Conservation (phyloP, 805 yeast species). For the Pichia pseudocactophila region DNA sequence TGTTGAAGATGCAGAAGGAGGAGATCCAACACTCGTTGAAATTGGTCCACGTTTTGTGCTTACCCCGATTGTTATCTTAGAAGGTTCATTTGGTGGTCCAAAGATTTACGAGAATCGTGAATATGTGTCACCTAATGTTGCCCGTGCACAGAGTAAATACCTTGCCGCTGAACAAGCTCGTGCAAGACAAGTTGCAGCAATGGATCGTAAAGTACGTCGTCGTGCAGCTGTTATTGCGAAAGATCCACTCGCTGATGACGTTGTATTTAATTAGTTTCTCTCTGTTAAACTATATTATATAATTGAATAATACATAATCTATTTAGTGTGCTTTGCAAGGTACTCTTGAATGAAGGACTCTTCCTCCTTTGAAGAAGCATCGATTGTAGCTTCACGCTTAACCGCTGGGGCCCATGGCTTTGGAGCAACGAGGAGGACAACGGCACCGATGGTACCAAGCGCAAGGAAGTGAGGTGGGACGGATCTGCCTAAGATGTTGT, state of each 20-base stretch:
- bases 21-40: slow-evolving; percentile 75
- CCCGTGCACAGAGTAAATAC: slow-evolving; percentile 79
- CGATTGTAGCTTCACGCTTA: slow-evolving; percentile 54
- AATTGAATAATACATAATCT: neutral
- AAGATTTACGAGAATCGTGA: slow-evolving; percentile 95
- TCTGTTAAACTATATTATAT: neutral
- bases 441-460: slow-evolving; percentile 67
- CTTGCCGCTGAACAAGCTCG: slow-evolving; percentile 74
- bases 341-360: slow-evolving; percentile 76
- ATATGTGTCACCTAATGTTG: slow-evolving; percentile 91
- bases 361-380: slow-evolving; percentile 79
- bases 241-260: slow-evolving; percentile 78
- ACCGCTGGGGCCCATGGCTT: slow-evolving; percentile 64
- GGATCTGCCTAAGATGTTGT: slow-evolving; percentile 74
- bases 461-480: slow-evolving; percentile 84
- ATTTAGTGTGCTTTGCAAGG: slow-evolving; percentile 35
- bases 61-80: slow-evolving; percentile 83
- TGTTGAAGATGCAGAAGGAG: slow-evolving; percentile 24
- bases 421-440: slow-evolving; percentile 55
- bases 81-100: slow-evolving; percentile 97
- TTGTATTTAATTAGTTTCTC: slow-evolving; percentile 48
- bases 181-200: slow-evolving; percentile 70
- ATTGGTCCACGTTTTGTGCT: slow-evolving; percentile 95
- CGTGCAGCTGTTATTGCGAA: slow-evolving; percentile 66
- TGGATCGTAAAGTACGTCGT: slow-evolving; percentile 63